Evolutionary conservation across 306 rosid genomes (phyloP), one percentile per base, ranked within the genome.

Genomic region (Dicorynia guianensis): DNA sequence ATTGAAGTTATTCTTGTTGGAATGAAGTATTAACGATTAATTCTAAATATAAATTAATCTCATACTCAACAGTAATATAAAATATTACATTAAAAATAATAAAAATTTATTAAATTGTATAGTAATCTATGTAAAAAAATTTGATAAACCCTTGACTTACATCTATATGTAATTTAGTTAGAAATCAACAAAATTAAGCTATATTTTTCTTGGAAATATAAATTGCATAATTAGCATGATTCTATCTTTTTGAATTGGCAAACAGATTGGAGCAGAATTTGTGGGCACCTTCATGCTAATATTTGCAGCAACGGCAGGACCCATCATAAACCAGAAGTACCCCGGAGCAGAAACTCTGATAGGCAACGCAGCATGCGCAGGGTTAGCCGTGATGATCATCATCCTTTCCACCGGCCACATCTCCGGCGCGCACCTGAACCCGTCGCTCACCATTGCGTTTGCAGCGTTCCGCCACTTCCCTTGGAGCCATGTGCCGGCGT

Each of bases 391-490:
- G 78, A 94, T 94, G 98, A 76, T 82, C 42, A 74, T 94, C 11
- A 94, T 94, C 30, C 90, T 94, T 36, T 94, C 98, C 9, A 92
- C 94, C 0, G 98, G 98, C 0, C 98, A 94, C 82, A 94, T 94
- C 40, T 94, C 98, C 0, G 98, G 98, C 0, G 98, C 98, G 1
- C 98, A 94, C 52, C 85, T 94, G 0, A 94, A 94, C 79, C 98
- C 98, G 1, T 87, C 98, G 3, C 91, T 94, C 61, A 92, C 97
- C 76, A 76, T 94, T 4, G 96, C 98, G n/a, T 94, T 94, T 20
- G 97, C 98, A 0, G 56, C 87, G 0, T 76, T 92, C 19, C 96
- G 98, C 25, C 97, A 94, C 53, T 94, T 94, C 79, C 98, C 97
- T 0, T 94, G 98, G 98, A 12, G 67, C n/a, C 97, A 94, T 0